Evolutionary conservation across 75 land plant species (phyloP).

Genomic region (Selaginella moellendorffii): DNA sequence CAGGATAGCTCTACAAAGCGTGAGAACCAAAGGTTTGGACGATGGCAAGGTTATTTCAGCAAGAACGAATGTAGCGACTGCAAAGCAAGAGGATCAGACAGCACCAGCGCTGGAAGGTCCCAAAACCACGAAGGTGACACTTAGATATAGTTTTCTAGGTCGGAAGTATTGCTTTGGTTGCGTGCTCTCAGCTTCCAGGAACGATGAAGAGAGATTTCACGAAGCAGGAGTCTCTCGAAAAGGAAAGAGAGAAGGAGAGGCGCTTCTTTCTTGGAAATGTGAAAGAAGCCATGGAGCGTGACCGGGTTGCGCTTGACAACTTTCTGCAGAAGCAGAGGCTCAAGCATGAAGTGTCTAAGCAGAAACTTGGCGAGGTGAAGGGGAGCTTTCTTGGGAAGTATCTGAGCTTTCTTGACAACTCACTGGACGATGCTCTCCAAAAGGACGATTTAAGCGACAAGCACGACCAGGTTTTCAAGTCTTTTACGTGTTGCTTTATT

Average conservation of each 20-base stretch:
- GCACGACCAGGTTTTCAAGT: too few species aligned
- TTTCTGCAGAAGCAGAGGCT: not conserved
- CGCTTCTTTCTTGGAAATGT: not conserved
- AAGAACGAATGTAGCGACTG: not conserved
- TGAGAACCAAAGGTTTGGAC: not conserved
- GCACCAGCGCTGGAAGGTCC: not conserved
- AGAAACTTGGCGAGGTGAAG: not conserved
- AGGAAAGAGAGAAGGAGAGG: not conserved
- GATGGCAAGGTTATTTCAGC: not conserved
- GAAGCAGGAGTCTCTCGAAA: not conserved
- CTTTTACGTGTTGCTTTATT: too few species aligned
- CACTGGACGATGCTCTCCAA: not conserved
- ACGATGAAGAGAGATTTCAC: too few species aligned
- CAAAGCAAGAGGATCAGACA: not conserved
- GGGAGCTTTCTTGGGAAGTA: not conserved
- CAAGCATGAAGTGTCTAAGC: not conserved
- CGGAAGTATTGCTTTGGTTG: not conserved
- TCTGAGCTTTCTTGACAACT: not conserved
- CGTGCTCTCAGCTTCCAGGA: not conserved
- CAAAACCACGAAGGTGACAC: not conserved
- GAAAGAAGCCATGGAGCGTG: not conserved
- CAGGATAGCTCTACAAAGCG: too few species aligned
- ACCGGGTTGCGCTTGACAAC: not conserved
- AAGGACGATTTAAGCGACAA: not conserved
- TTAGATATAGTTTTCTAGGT: not conserved